Percentiles rank a stretch among this genome's conserved stretches.
Conservation (phyloP, 495 filamentous ascomycete species). For the Trypethelium eluteriae region DNA sequence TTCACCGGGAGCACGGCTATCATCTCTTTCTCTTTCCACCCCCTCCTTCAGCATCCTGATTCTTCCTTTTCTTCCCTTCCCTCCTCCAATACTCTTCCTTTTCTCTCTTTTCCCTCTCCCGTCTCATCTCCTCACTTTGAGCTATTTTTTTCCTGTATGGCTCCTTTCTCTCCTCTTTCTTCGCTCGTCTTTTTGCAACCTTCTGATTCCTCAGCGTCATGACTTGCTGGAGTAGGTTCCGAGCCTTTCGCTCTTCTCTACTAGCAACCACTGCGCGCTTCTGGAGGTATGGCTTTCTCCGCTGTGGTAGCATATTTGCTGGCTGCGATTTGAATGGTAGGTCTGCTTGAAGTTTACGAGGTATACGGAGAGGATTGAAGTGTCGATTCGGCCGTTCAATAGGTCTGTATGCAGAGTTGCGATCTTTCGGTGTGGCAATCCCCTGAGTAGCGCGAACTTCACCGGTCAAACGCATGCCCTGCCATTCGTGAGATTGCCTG, state of each 20-base stretch:
- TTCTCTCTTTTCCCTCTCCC: conserved; percentile 78
- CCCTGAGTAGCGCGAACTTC: conserved; percentile 72
- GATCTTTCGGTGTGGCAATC: conserved; percentile 66
- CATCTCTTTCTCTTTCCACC: conserved; percentile 60
- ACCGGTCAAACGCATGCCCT: conserved; percentile 88
- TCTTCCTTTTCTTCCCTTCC: conserved; percentile 91
- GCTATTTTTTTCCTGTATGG: conserved; percentile 72
- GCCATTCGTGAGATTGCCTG: conserved; percentile 53
- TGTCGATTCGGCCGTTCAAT: conserved; percentile 73
- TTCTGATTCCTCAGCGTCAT: conserved; percentile 88
- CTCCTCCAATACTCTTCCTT: conserved; percentile 85
- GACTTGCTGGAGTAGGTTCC: conserved; percentile 88
- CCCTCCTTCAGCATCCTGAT: conserved; percentile 55
- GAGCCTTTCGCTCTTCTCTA: conserved; percentile 77
- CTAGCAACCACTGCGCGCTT: conserved; percentile 82
- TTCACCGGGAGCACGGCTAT: conserved; percentile 6
- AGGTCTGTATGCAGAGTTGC: conserved; percentile 73
- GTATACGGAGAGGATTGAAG: conserved; percentile 91
- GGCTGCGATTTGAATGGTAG: conserved; percentile 94
- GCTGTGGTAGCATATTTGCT: conserved; percentile 66
- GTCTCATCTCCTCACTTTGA: conserved; percentile 72
- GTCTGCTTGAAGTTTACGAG: conserved; percentile 70
- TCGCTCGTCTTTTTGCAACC: conserved; percentile 64
- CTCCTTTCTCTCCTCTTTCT: conserved; percentile 77
- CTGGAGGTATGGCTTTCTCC: conserved; percentile 81